Evolutionary conservation across 305 asterid species (phyloP).

Genomic region (Solanum chacoense): DNA sequence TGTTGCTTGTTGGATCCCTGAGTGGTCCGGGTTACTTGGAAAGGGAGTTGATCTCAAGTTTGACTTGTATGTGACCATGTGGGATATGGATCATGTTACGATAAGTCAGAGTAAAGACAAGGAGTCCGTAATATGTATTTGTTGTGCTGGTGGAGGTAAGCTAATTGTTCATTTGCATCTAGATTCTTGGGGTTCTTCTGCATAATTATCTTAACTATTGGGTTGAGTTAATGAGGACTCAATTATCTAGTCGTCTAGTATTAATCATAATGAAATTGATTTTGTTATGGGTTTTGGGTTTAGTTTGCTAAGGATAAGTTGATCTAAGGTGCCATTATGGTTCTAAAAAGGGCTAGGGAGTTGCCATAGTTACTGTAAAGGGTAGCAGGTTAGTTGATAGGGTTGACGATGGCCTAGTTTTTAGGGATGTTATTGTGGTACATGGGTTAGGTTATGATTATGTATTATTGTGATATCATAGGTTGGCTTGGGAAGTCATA

Average conservation of each 20-base stretch:
- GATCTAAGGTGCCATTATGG: neutral
- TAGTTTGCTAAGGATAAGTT: neutral
- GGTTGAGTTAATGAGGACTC: neutral
- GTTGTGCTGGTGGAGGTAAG: neutral
- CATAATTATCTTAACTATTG: neutral
- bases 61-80: neutral
- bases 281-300: neutral
- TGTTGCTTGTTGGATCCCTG: neutral
- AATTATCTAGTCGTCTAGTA: neutral
- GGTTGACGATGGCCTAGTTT: neutral
- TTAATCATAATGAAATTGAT: neutral
- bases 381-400: neutral
- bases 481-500: neutral
- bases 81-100: neutral
- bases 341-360: neutral
- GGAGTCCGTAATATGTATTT: neutral
- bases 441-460: neutral
- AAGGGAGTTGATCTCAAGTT: neutral
- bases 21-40: neutral
- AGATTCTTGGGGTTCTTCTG: neutral
- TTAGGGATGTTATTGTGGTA: neutral
- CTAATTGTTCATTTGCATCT: neutral
- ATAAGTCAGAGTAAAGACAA: neutral
- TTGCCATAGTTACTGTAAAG: neutral
- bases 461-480: neutral